A percentile compares a stretch with the other conserved stretches of the same genome.
Conservation (phyloP, 257 asterid species). For the Anisodus tanguticus region DNA sequence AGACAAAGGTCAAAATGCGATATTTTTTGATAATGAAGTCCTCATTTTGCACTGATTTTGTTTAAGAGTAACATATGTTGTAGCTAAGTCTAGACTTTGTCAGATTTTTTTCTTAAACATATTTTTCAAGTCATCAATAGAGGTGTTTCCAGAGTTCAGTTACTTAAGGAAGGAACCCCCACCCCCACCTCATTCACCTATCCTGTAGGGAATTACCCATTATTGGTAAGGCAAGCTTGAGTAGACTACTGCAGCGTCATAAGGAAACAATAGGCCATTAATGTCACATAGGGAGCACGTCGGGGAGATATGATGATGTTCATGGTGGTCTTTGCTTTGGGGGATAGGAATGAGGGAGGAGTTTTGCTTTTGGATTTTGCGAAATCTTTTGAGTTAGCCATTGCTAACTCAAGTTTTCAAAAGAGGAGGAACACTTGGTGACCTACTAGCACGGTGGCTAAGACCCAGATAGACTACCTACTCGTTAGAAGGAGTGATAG, state of each 20-base stretch:
- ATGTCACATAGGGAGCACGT: too few relatives aligned
- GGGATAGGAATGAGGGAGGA: too few relatives aligned
- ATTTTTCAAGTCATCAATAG: background rate
- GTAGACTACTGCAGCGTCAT: background rate
- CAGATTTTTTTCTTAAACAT: background rate
- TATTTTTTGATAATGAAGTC: background rate
- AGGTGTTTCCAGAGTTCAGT: background rate
- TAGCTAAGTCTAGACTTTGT: background rate
- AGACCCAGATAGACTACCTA: too few relatives aligned
- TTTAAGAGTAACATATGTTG: background rate
- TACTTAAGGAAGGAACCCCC: background rate
- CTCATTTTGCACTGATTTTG: background rate
- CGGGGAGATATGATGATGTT: too few relatives aligned
- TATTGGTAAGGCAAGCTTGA: background rate
- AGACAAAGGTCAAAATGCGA: background rate
- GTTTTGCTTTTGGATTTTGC: too few relatives aligned
- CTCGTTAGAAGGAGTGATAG: too few relatives aligned
- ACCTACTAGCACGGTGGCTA: too few relatives aligned
- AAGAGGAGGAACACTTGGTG: too few relatives aligned
- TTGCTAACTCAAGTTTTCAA: too few relatives aligned
- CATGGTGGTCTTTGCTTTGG: too few relatives aligned
- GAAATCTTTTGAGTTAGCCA: too few relatives aligned
- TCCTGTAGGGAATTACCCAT: background rate
- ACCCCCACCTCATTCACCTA: background rate
- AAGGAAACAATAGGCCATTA: background rate